phyloP scores from a whole-genome alignment of 352 stramenopile genomes.

The Nothophytophthora sp. region DNA sequence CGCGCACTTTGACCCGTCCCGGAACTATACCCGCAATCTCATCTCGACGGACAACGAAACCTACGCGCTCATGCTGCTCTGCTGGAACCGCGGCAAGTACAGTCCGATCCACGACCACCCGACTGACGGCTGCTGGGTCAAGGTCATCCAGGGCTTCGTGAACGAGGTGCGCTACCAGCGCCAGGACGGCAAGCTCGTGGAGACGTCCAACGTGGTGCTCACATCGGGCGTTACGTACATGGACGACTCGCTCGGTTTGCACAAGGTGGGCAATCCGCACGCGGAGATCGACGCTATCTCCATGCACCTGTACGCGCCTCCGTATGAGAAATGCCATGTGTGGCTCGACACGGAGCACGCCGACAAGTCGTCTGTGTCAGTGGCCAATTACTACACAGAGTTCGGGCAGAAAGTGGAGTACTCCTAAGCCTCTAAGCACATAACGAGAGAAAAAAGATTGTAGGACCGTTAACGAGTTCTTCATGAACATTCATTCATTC shows the following conservation, averaged over 20 bases:
- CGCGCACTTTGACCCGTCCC: conserved; percentile 77
- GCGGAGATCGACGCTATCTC: conserved; percentile 81
- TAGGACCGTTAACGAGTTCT: too few species aligned
- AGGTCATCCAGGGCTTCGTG: conserved; percentile 84
- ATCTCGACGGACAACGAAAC: conserved; percentile 92
- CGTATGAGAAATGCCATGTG: conserved; percentile 91
- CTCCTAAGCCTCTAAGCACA: conserved; percentile 22
- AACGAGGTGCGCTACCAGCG: conserved; percentile 90
- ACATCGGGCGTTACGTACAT: conserved; percentile 86
- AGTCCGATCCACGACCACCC: conserved; percentile 94
- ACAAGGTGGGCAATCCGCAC: conserved; percentile 90
- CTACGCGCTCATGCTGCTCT: conserved; percentile 94
- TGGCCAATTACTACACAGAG: conserved; percentile 85
- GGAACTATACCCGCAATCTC: conserved; percentile 95
- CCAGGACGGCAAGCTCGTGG: conserved; percentile 39
- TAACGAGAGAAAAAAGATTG: too few species aligned
- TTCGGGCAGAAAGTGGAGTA: conserved; percentile 60
- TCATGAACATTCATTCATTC: too few species aligned
- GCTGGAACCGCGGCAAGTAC: conserved; percentile 92
- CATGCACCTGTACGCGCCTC: conserved; percentile 93
- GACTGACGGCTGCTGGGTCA: conserved; percentile 92
- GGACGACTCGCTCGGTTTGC: conserved; percentile 90
- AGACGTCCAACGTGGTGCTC: conserved; percentile 64
- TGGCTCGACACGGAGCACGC: conserved; percentile 78
- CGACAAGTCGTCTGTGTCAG: conserved; percentile 61